Conservation (phyloP, 2,329 filamentous ascomycete genomes). For the Trichoderma koningiopsis region DNA sequence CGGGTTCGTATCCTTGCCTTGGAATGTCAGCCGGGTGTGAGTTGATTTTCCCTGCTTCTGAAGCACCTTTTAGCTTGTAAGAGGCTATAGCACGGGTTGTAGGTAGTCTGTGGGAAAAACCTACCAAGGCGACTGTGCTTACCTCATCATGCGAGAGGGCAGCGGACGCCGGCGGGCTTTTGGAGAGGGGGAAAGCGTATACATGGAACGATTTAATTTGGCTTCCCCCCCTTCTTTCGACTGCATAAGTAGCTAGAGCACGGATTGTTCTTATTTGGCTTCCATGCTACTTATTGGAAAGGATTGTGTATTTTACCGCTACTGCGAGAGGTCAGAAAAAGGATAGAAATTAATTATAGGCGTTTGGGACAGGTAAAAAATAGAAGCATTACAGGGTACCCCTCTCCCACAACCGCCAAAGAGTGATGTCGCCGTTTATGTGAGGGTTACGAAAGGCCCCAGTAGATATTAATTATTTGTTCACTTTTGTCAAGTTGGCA, state of each 20-base stretch:
- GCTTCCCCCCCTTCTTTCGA: neutral
- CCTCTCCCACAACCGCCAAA: neutral
- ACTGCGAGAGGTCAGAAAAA: neutral
- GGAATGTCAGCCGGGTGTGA: slow-evolving; percentile 3
- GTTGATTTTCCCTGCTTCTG: neutral
- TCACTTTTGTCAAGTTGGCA: neutral
- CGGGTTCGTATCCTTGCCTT: neutral
- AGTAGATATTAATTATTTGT: neutral
- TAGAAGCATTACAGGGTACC: neutral
- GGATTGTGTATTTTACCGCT: neutral
- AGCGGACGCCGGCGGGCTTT: slow-evolving; percentile 2
- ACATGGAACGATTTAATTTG: slow-evolving; percentile 10
- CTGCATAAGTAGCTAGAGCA: neutral
- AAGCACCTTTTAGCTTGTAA: slow-evolving; percentile 7
- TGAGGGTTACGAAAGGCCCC: neutral
- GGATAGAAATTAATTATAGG: neutral
- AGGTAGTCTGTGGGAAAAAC: slow-evolving; percentile 1
- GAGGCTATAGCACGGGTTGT: slow-evolving; percentile 9
- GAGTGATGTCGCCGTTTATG: neutral
- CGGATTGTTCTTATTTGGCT: neutral
- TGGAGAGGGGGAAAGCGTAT: slow-evolving; percentile 3
- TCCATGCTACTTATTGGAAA: neutral
- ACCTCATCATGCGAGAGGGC: slow-evolving; percentile 37
- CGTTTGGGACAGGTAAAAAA: neutral
- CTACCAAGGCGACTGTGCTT: slow-evolving; percentile 17